Base-by-base conservation (phyloP, 2,329 filamentous ascomycete genomes). In the Monosporascus sp. region DNA sequence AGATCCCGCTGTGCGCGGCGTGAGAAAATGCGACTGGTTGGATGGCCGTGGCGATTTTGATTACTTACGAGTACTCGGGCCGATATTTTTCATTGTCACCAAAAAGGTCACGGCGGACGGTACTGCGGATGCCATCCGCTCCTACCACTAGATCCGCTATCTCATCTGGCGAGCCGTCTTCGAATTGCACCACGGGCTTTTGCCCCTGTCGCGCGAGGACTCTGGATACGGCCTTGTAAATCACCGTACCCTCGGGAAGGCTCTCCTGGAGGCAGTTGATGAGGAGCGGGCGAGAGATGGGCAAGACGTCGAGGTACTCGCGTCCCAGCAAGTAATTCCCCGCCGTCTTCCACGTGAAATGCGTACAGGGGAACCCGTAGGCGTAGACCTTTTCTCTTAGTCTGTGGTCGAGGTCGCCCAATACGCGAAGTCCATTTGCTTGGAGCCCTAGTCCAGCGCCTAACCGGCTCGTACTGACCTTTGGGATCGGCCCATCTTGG, bases 361-460 rank as follows among this genome's bases (percentile, higher is more conserved):
- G 48, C 17, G n/a, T 51, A n/a, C 53, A 58, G 14, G 56, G 53
- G 26, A 56, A 58, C 8, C 56, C 54, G 5, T 52, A 48, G 14
- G 54, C 54, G 31, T 52, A 58, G 43, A 54, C 52, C 22, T 19
- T 52, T 22, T 22, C 46, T 34, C 38, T 52, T 36, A 58, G 37
- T 7, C 31, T 48, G 4, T 41, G 48, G 34, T 56, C 48, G 41
- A 58, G 54, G 17, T 58, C 51, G 24, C 52, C 50, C 19, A 56
- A 34, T 7, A 54, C 52, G 19, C 50, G 52, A 40, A 56, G 51
- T 8, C 56, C 52, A 26, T 58, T 56, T 26, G 53, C 49, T 41
- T 58, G 53, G 40, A 58, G 56, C 14, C 56, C 54, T n/a, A 58
- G 40, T 17, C 54, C 56, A 38, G 56, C 56, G 14, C 54, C 54